These are phyloP conservation scores for Agrostemma githago DNA, from an alignment of 148 eudicot genomes.

Conservation along the genomic window DNA sequence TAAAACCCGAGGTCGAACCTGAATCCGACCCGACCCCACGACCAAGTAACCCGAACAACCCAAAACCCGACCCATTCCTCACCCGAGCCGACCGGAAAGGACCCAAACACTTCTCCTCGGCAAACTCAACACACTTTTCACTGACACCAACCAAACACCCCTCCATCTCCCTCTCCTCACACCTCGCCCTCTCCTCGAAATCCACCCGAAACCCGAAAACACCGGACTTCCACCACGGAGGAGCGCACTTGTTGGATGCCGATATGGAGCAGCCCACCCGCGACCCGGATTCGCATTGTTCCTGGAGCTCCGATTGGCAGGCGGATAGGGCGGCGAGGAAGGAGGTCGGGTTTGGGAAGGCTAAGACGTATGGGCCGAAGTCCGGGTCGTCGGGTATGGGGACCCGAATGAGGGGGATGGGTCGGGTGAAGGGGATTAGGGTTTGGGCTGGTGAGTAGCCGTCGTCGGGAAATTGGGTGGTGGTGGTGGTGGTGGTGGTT, in stretches of 20 bases:
- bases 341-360: constrained; percentile 43
- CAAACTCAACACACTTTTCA: constrained; percentile 40
- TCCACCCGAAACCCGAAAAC: constrained; percentile 29
- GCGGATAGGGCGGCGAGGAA: constrained; percentile 40
- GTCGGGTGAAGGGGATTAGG: constrained; percentile 42
- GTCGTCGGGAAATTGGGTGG: constrained; percentile 20
- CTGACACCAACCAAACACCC: constrained; percentile 41
- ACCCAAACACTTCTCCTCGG: constrained; percentile 42
- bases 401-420: constrained; percentile 52
- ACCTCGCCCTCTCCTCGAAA: constrained; percentile 41
- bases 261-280: constrained; percentile 66
- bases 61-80: constrained; percentile 22
- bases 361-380: constrained; percentile 43
- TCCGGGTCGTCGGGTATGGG: constrained; percentile 52
- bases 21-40: constrained; percentile 21
- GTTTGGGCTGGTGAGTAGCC: constrained; percentile 56
- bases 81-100: constrained; percentile 53
- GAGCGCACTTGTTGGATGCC: constrained; percentile 54
- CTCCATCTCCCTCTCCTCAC: constrained; percentile 65
- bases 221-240: constrained; percentile 65
- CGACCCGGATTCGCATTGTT: constrained; percentile 54
- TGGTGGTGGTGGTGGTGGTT: not conserved
- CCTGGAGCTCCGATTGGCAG: constrained; percentile 39
- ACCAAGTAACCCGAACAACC: constrained; percentile 4
- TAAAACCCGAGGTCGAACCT: constrained; percentile 7